Conservation (phyloP, 805 yeast genomes). For the Sungouiozyma ichnusensis region DNA sequence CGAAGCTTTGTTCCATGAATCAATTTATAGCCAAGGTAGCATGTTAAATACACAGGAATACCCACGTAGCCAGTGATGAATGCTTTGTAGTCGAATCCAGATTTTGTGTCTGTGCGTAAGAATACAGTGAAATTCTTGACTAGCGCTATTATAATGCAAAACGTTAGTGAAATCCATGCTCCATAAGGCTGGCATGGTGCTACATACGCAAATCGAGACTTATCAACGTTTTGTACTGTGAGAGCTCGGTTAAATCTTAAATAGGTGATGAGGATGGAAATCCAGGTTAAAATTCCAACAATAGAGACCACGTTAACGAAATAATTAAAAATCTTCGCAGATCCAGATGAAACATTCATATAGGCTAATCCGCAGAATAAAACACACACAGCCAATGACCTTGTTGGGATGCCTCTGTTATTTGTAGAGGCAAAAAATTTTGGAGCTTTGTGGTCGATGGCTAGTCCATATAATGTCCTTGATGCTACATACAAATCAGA, state of each 20-base stretch:
- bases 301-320: slow-evolving; percentile 55
- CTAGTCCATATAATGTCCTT: slow-evolving; percentile 41
- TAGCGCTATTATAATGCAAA: slow-evolving; percentile 45
- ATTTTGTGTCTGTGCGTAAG: slow-evolving; percentile 31
- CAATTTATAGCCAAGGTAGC: slow-evolving; percentile 49
- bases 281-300: slow-evolving; percentile 52
- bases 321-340: slow-evolving; percentile 43
- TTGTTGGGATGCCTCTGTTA: slow-evolving; percentile 58
- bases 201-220: slow-evolving; percentile 40
- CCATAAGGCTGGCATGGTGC: slow-evolving; percentile 66
- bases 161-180: slow-evolving; percentile 42
- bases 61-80: slow-evolving; percentile 74
- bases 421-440: slow-evolving; percentile 43
- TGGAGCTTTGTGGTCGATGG: slow-evolving; percentile 45
- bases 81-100: slow-evolving; percentile 45
- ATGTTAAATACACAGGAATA: slow-evolving; percentile 42
- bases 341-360: slow-evolving; percentile 41
- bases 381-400: slow-evolving; percentile 37
- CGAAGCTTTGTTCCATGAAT: slow-evolving; percentile 38
- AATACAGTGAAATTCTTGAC: slow-evolving; percentile 67
- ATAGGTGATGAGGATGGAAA: slow-evolving; percentile 43
- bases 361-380: slow-evolving; percentile 45
- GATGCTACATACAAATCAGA: slow-evolving; percentile 44
- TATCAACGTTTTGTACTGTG: slow-evolving; percentile 34
- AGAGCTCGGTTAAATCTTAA: slow-evolving; percentile 51